Base-by-base conservation (phyloP, 23 red algal genomes). In the Cyanidiococcus yangmingshanensis region DNA sequence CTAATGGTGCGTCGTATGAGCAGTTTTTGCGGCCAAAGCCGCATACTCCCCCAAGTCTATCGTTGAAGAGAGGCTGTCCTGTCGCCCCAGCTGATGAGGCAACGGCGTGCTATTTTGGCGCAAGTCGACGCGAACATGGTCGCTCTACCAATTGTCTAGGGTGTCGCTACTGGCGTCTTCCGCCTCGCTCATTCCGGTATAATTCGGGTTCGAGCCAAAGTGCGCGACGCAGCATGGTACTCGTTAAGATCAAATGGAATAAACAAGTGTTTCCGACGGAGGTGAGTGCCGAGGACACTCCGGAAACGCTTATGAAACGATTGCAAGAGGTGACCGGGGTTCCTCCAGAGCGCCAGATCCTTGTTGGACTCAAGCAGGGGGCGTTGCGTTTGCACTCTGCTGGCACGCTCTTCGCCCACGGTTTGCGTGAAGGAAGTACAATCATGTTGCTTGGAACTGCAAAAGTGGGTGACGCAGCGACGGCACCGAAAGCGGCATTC, bases 381-480 rank as follows among this genome's bases (percentile, higher is more conserved):
- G 91, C 90, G 81, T 34, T 83, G 18, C 77, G 82, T 3, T 34
- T 67, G 0, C 81, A 83, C 59, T 76, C 86, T 24, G 87, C 63
- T 16, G 84, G 89, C 38, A 58, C 39, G 38, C 89, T 85, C 82
- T 18, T 40, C 27, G 68, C 39, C 37, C 57, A 80, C 57, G 87
- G 85, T 0, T 75, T 89, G 29, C 83, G 82, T 75, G 75, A 57
- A 30, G 74, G 79, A n/a, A 84, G 82, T 85, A 90, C 80, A 32
- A 41, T 98, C 26, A 83, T 89, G 58, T 38, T 98, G 37, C 50
- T 98, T 12, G 94, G 94, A 40, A 89, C 94, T 1, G 83, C 94
- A 24, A 58, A 58, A 2, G 38, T 40, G 2, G 16, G 75, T 16
- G 50, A 40, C 24, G 39, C 3, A 2, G 3, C 15, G 37, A 2